These are phyloP conservation scores for Diaporthe sp. DNA, from an alignment of 2,329 filamentous ascomycete genomes.

Conservation along the genomic window DNA sequence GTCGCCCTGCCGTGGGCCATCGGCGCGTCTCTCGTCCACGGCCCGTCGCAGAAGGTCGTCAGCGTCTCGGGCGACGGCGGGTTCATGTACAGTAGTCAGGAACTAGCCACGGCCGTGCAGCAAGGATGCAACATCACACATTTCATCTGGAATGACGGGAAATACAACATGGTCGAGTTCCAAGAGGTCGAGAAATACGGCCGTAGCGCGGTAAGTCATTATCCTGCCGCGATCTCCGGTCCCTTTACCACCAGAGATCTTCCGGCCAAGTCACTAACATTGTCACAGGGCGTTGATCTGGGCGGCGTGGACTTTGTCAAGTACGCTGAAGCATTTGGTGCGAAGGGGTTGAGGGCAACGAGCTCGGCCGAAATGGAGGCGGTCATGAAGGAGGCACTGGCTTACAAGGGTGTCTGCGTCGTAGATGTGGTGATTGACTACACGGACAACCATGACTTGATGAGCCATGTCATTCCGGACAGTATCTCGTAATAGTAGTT, in stretches of 20 bases:
- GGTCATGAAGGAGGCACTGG: constrained; percentile 60
- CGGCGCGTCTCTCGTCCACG: constrained; percentile 58
- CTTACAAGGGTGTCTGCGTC: constrained; percentile 57
- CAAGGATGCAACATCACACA: constrained; percentile 64
- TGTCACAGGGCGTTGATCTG: constrained; percentile 55
- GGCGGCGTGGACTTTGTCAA: constrained; percentile 63
- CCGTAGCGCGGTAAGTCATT: constrained; percentile 48
- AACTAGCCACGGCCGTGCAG: constrained; percentile 60
- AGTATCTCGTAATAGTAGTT: constrained; percentile 41
- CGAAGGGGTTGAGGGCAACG: constrained; percentile 58
- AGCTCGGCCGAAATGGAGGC: constrained; percentile 55
- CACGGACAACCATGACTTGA: constrained; percentile 56
- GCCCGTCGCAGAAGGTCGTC: constrained; percentile 59
- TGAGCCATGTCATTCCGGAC: constrained; percentile 54
- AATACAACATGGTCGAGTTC: constrained; percentile 66
- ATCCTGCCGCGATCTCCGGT: too few species aligned
- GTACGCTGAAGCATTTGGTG: constrained; percentile 62
- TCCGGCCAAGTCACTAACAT: background rate
- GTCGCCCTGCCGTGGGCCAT: constrained; percentile 64
- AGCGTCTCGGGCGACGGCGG: constrained; percentile 62
- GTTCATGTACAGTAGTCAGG: constrained; percentile 64
- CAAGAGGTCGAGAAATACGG: constrained; percentile 66
- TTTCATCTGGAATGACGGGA: constrained; percentile 65
- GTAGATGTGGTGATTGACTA: constrained; percentile 64
- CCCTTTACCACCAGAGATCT: background rate